Evolutionary conservation across 2,329 filamentous ascomycete genomes (phyloP).

Genomic region (Fusarium succisae): DNA sequence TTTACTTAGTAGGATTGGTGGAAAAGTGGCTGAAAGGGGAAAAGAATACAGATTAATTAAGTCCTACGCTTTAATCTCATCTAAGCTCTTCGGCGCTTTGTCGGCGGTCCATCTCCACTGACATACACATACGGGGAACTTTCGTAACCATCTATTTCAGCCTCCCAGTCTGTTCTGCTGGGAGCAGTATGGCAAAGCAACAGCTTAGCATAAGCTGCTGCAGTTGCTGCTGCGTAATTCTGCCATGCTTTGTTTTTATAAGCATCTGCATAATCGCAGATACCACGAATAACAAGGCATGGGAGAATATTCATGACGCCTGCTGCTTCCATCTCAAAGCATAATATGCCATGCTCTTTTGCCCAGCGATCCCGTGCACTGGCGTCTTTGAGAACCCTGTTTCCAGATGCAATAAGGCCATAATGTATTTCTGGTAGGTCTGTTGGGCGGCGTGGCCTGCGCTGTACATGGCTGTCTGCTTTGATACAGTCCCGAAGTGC

Average conservation of each 20-base stretch:
- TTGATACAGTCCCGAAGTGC: rapidly evolving
- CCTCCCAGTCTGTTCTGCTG: rapidly evolving
- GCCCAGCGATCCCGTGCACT: rapidly evolving
- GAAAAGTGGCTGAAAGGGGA: too few species aligned
- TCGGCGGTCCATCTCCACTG: too few species aligned
- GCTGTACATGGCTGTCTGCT: rapidly evolving
- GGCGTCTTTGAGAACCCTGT: not conserved
- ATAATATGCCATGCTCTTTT: not conserved
- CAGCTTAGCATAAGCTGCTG: not conserved
- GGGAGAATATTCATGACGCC: rapidly evolving
- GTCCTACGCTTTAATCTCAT: too few species aligned
- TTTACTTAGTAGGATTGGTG: too few species aligned
- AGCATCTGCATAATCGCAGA: not conserved
- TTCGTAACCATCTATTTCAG: too few species aligned
- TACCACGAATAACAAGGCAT: not conserved
- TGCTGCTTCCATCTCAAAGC: not conserved
- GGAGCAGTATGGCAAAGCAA: rapidly evolving
- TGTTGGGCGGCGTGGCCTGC: rapidly evolving
- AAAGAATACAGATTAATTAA: too few species aligned
- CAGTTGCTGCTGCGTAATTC: not conserved
- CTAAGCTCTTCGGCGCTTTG: too few species aligned
- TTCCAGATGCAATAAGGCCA: not conserved
- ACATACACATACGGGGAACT: too few species aligned
- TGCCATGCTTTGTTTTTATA: rapidly evolving
- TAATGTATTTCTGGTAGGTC: rapidly evolving